Base-by-base conservation (phyloP, 2,329 filamentous ascomycete genomes). In the Colletotrichum agaves region DNA sequence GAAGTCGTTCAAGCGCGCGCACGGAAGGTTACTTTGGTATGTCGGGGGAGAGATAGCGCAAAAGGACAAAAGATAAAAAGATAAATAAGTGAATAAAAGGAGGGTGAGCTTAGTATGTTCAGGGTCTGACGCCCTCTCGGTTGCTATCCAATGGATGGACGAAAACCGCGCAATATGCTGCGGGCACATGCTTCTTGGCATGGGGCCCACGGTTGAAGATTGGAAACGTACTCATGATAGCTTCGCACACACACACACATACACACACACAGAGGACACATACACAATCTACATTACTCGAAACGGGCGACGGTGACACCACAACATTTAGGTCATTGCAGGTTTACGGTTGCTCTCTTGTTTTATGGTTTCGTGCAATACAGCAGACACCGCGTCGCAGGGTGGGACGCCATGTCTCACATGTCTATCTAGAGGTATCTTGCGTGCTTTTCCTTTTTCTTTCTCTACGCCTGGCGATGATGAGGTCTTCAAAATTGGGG, bases 361-460 rank as follows among this genome's bases (percentile, higher is more conserved):
- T 58, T 67, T 63, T 63, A 58, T 60, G 27, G 50, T 58, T 49
- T 58, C 47, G 49, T 52, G 35, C 44, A 64, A 47, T 53, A 41
- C 52, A 63, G 44, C 33, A 39, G 53, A 47, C 31, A 50, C 61
- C 46, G 61, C 53, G 17, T 35, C 61, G 31, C 43, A n/a, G 64
- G 53, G 31, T 58, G 64, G 61, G 33, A 59, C 61, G 23, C 55
- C 31, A 27, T 67, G 63, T 63, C 64, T 67, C 47, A 57, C 53
- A 55, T 59, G 47, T 41, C 47, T 59, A 53, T 64, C 64, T 64
- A 59, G 21, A 63, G 46, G 61, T 64, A 64, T 59, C 61, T 67
- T 64, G 53, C 47, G 39, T 64, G 46, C 53, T 62, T 63, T 43
- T 52, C 37, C 41, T 19, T 55, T 53, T 50, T 50, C 21, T 35